Base-by-base conservation (phyloP, 1,284 basidiomycete species). In the Microbotryomycetes sp. region DNA sequence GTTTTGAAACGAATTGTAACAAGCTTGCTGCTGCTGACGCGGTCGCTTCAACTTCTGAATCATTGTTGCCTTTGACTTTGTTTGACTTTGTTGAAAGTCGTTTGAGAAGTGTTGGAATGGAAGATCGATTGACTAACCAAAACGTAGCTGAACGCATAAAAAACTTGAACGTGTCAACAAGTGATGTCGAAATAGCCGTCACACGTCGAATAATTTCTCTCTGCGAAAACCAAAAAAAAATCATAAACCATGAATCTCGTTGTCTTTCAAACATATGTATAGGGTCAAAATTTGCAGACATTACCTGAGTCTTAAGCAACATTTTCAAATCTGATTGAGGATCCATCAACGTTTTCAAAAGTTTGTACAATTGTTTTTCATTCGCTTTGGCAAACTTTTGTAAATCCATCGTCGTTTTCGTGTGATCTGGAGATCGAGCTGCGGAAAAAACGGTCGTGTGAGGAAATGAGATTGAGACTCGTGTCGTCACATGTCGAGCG, bases 311-410 rank as follows among this genome's bases (percentile, higher is more conserved):
- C 76, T 94, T 97, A 62, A 88, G 79, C 2, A 93, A 80, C 4
- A 81, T 81, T 73, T 88, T 90, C 29, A 97, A 76, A 72, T 94
- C 89, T 0, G 86, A 86, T 69, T 89, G 85, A 0, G 86, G 80
- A 74, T 97, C 91, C 77, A 90, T 82, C 70, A 88, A 86, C 0
- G 82, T 85, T 72, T 84, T 86, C 49, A 94, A 78, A 4, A 93
- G 79, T 75, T 88, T 91, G 79, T 92, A 96, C 12, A 94, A 78
- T 54, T 90, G 82, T 23, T 81, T 81, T 71, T 97, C 92, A 74
- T 97, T 97, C 45, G 86, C 77, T 63, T 87, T 87, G 1, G 92
- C 92, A 70, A 98, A 97, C 0, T 83, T 76, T 23, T 84, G 80
- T 25, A 99, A 77, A 71, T 97, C 92, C 60, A 88, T 87, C 2